Evolutionary conservation across 192 early-diverging fungal species (phyloP), one percentile per base, ranked within the genome.

Genomic region (Glomus cerebriforme): DNA sequence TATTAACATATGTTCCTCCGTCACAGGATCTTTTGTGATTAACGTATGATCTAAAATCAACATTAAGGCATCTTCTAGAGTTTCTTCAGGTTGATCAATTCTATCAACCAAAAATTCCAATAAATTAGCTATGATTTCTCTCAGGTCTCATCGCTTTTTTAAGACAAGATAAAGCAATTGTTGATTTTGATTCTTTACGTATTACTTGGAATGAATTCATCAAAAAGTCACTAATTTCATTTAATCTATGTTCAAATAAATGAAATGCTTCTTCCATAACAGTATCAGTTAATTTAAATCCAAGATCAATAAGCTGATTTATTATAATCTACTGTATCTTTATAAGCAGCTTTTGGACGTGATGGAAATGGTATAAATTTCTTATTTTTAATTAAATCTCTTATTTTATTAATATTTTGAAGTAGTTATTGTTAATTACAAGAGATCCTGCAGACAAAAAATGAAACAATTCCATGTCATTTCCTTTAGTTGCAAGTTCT

Each of bases 391-490:
- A 75, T 75, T 34, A 75, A 62, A n/a, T 59, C 35, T 37, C 34
- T 29, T 13, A 75, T 75, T 32, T 62, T 5, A 7, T 75, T 32
- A 19, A 34, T 32, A 39, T 75, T 75, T 75, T 63, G 17, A 17
- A 0, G 9, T 2, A 75, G 32, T 31, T 1, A n/a, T n/a, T 7
- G 0, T 63, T 39, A 47, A 63, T 75, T 8, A 39, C 34, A 27
- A 37, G 17, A 3, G 59, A 59, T 1, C 74, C 74, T 0, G 35
- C 74, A 22, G 59, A 63, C 7, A 75, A 27, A 37, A 63, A 62
- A 19, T 60, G 60, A 43, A 75, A 62, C n/a, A 75, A n/a, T 37
- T 75, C 74, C 74, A 75, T 75, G 43, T 75, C 74, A 75, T 75
- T 75, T 32, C 74, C 74, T 32, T 59, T 32, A 17, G 15, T 19